Percentiles rank a stretch among this genome's conserved stretches.
phyloP scores from a whole-genome alignment of 495 filamentous ascomycete genomes.

The Hyphodiscus hymeniophilus region DNA sequence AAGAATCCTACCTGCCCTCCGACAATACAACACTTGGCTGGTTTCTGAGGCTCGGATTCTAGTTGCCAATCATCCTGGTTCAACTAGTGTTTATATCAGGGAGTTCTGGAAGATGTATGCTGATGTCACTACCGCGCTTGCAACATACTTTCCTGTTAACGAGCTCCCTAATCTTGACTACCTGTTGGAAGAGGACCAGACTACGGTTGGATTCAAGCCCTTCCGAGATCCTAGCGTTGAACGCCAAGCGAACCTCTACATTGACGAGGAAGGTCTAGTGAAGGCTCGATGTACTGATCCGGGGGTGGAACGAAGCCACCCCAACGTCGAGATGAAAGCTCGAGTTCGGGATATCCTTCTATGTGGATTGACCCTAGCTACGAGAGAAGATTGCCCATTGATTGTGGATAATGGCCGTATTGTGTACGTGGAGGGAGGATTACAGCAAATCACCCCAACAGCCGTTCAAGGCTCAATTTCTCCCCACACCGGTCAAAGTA shows the following conservation, averaged over 20 bases:
- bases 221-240: conserved; percentile 37
- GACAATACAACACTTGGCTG: conserved; percentile 71
- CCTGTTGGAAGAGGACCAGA: conserved; percentile 69
- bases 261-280: conserved; percentile 26
- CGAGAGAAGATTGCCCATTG: conserved; percentile 8
- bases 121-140: conserved; percentile 54
- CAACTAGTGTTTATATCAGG: conserved; percentile 31
- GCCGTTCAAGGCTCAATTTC: neutral
- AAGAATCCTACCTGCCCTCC: conserved; percentile 59
- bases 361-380: conserved; percentile 51
- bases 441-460: conserved; percentile 1
- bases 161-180: conserved; percentile 53
- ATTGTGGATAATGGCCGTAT: conserved; percentile 1
- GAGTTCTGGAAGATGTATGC: conserved; percentile 69
- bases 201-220: conserved; percentile 67
- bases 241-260: conserved; percentile 24
- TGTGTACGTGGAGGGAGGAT: conserved; percentile 11
- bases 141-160: conserved; percentile 49
- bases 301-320: conserved; percentile 49
- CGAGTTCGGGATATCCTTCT: conserved; percentile 60
- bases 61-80: conserved; percentile 41
- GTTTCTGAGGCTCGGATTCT: conserved; percentile 41
- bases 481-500: conserved; percentile 1
- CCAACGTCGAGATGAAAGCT: conserved; percentile 63
- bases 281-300: conserved; percentile 50